These are phyloP conservation scores for Zymoseptoria crescenta DNA, from an alignment of 2,329 filamentous ascomycete species.

Conservation along the genomic window DNA sequence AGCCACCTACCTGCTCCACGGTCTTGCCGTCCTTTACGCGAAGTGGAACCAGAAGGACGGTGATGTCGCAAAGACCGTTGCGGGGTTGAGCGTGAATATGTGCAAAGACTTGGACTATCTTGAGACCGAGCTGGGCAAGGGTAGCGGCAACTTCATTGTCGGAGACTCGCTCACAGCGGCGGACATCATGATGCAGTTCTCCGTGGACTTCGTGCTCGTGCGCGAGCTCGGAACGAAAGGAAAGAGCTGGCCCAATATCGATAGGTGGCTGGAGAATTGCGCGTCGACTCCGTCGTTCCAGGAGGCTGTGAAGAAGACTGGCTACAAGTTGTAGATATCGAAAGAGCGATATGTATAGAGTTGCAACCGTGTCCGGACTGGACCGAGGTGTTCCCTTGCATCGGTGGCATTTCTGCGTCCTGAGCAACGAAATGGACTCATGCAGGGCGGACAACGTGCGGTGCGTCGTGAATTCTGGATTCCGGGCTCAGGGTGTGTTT, in stretches of 20 bases:
- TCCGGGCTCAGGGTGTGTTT: too few relatives aligned
- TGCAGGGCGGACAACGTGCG: neutral
- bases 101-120: constrained; percentile 41
- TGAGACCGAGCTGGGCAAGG: constrained; percentile 34
- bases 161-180: constrained; percentile 37
- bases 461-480: neutral
- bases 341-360: neutral
- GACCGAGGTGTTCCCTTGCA: neutral
- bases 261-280: constrained; percentile 33
- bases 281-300: constrained; percentile 31
- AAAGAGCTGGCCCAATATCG: constrained; percentile 28
- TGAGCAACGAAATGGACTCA: neutral
- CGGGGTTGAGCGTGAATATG: constrained; percentile 36
- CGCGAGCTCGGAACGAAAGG: constrained; percentile 32
- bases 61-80: constrained; percentile 31
- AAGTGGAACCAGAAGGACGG: constrained; percentile 36
- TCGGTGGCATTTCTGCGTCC: neutral
- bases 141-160: constrained; percentile 33
- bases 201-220: constrained; percentile 33
- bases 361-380: neutral
- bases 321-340: constrained; percentile 23
- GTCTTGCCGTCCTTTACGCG: constrained; percentile 38
- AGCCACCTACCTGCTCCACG: constrained; percentile 40
- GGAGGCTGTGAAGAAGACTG: constrained; percentile 36
- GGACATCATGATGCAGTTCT: constrained; percentile 42